Base-by-base conservation (phyloP, 345 rosid genomes). In the Gossypium bickii region DNA sequence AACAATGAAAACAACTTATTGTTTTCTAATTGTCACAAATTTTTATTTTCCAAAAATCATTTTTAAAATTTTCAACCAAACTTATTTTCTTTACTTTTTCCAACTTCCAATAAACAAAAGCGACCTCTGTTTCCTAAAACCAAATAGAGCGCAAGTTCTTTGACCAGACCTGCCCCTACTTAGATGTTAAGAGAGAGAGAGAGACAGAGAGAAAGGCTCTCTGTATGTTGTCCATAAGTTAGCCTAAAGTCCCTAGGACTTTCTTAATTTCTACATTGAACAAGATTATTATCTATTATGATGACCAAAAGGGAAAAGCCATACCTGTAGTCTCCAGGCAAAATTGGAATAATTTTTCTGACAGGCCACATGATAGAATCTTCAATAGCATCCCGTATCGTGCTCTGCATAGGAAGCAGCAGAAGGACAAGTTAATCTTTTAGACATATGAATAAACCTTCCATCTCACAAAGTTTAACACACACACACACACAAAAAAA, bases 321-420 rank as follows among this genome's bases (percentile, higher is more conserved):
- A 69, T 87, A 93, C 99, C 98, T 89, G 76, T 93, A 95, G 81
- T 95, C 98, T 67, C 99, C 98, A 18, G 99, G 99, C 83, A 93
- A 78, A 81, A 95, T 95, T 76, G 98, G 98, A 81, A 95, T 64
- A 82, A 95, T 86, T 89, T 95, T 95, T 74, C 99, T 86, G 71
- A 92, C 94, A 78, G 99, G 99, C 99, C 99, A 95, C 60, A 97
- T 93, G 74, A 95, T 93, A 43, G 99, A 89, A 76, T 93, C 99
- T 82, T 95, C 99, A 76, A 95, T 79, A 7, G 99, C 98, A 89
- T 95, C 90, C 15, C 82, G 75, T 76, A 95, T 95, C 43, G 97
- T 93, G 71, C 85, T 94, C 99, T 95, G 91, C 76, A 77, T 52
- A 77, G 53, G 55, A 77, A 79, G 65, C n/a, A 74, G 57, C 74